phyloP scores from a whole-genome alignment of 129 eudicot genomes.

The Chrysanthemum lavandulifolium region DNA sequence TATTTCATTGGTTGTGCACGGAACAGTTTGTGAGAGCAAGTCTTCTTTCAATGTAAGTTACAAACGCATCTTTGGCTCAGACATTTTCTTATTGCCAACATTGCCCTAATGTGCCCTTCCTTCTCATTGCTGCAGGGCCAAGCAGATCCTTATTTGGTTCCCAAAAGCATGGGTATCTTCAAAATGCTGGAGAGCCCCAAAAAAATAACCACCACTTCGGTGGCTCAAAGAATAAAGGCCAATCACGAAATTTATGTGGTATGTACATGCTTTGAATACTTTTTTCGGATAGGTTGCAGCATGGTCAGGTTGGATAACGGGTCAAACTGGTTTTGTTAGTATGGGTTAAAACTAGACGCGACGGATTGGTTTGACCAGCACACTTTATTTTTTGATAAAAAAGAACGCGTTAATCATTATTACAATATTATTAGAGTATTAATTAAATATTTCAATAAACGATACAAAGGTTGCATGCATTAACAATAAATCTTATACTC shows the following conservation, averaged over 20 bases:
- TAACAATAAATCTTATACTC: no score
- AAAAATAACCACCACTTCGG: conserved; percentile 47
- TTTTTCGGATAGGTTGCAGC: neutral
- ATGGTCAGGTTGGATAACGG: neutral
- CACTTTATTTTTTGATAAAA: no score
- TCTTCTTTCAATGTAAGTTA: conserved; percentile 48
- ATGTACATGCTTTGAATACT: conserved; percentile 2
- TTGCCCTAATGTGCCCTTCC: neutral
- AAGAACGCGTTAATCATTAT: no score
- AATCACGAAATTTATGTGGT: conserved; percentile 50
- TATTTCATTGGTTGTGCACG: conserved; percentile 66
- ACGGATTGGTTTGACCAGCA: neutral
- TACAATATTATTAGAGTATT: no score
- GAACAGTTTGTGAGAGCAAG: conserved; percentile 59
- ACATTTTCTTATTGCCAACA: neutral
- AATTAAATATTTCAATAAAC: no score
- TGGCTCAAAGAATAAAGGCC: conserved; percentile 40
- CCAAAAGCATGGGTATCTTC: conserved; percentile 65
- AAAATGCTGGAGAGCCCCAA: conserved; percentile 62
- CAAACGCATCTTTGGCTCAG: neutral
- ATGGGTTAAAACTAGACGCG: no score
- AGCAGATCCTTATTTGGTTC: conserved; percentile 60
- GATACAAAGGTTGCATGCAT: no score
- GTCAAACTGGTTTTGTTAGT: no score
- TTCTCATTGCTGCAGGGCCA: conserved; percentile 44